Evolutionary conservation across 805 yeast species (phyloP).

Genomic region (Lipomyces sp.): DNA sequence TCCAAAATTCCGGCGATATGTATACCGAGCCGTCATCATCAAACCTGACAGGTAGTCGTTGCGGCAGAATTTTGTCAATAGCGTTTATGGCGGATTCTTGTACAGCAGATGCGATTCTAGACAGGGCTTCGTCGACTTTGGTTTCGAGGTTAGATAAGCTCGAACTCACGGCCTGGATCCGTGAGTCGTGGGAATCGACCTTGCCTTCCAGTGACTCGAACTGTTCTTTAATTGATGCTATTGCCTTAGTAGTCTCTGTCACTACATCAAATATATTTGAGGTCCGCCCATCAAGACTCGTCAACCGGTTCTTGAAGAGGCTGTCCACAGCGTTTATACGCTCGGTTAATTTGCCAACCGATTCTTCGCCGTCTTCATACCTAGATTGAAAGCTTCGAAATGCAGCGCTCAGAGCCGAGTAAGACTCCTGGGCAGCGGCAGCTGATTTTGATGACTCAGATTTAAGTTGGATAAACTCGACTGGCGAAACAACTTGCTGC

Average conservation of each 20-base stretch:
- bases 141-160: conserved; percentile 5
- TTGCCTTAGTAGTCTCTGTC: conserved; percentile 1
- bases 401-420: conserved; percentile 5
- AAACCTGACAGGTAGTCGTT: conserved; percentile 23
- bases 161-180: background rate
- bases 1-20: conserved; percentile 33
- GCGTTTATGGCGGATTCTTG: conserved; percentile 25
- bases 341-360: background rate
- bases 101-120: conserved; percentile 14
- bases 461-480: background rate
- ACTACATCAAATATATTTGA: background rate
- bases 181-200: conserved; percentile 3
- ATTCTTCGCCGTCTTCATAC: conserved; percentile 10
- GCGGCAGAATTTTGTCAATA: conserved; percentile 28
- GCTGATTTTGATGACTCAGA: conserved; percentile 3
- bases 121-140: conserved; percentile 7
- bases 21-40: conserved; percentile 22
- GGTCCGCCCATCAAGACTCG: background rate
- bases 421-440: conserved; percentile 1
- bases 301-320: background rate
- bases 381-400: conserved; percentile 5
- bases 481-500: conserved; percentile 4
- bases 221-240: conserved; percentile 1
- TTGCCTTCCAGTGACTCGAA: conserved; percentile 1
- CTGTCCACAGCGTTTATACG: conserved; percentile 2